Conservation (phyloP, 768 basidiomycete genomes). For the Tricholoma sp. region DNA sequence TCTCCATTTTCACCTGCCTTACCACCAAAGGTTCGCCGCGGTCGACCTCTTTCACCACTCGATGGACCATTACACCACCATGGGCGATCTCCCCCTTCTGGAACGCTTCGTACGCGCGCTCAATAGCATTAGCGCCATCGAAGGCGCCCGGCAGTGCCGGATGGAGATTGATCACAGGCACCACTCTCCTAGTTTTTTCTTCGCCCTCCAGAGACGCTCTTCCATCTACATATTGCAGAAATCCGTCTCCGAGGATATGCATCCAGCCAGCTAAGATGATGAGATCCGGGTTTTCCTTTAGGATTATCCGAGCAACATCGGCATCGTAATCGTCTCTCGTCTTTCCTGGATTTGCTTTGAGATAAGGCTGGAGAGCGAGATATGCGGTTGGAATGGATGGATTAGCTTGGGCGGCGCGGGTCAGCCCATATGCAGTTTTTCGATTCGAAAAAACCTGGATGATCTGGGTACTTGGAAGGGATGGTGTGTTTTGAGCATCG, state of each 20-base stretch:
- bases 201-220: constrained; percentile 28
- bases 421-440: constrained; percentile 85
- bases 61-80: constrained; percentile 91
- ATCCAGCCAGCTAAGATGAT: constrained; percentile 99
- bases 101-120: constrained; percentile 86
- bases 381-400: constrained; percentile 81
- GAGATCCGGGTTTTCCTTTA: constrained; percentile 66
- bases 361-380: constrained; percentile 79
- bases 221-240: constrained; percentile 64
- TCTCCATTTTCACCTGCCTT: constrained; percentile 64
- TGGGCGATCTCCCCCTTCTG: constrained; percentile 71
- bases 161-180: constrained; percentile 94
- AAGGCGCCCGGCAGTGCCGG: constrained; percentile 96
- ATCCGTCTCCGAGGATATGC: constrained; percentile 86
- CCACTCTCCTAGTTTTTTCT: constrained; percentile 26
- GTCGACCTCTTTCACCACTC: constrained; percentile 91
- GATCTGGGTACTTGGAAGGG: constrained; percentile 69
- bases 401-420: constrained; percentile 63
- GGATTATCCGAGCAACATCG: constrained; percentile 68
- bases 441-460: constrained; percentile 87
- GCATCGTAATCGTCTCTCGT: constrained; percentile 83
- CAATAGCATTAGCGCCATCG: constrained; percentile 89
- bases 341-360: constrained; percentile 66
- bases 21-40: constrained; percentile 85
- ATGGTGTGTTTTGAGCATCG: constrained; percentile 73